A percentile compares a stretch with the other conserved stretches of the same genome.
These are phyloP conservation scores for Daldinia concentrica DNA, from an alignment of 495 filamentous ascomycete species.

Conservation along the genomic window DNA sequence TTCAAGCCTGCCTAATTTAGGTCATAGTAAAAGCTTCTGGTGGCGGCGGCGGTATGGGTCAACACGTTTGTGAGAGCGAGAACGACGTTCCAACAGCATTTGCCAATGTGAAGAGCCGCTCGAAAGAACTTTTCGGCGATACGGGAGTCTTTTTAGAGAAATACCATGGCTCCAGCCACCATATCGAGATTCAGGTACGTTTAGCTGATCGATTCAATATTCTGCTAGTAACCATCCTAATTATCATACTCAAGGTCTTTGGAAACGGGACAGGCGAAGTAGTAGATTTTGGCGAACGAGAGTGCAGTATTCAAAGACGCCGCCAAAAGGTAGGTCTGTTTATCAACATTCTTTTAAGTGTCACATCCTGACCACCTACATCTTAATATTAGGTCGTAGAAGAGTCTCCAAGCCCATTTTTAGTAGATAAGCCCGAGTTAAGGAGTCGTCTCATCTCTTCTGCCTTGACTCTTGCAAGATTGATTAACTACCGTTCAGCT, in stretches of 20 bases:
- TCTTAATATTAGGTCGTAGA: conserved; percentile 42
- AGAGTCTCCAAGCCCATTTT: conserved; percentile 53
- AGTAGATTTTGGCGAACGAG: conserved; percentile 64
- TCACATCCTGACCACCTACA: conserved; percentile 27
- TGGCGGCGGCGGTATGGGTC: conserved; percentile 63
- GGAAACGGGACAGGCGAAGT: conserved; percentile 63
- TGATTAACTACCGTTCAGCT: conserved; percentile 65
- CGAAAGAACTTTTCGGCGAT: conserved; percentile 35
- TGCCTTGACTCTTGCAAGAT: conserved; percentile 60
- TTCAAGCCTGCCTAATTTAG: background rate
- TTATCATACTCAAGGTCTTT: conserved; percentile 46
- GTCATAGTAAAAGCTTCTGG: conserved; percentile 57
- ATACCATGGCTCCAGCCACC: conserved; percentile 59
- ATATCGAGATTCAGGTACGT: conserved; percentile 64
- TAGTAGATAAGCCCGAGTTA: conserved; percentile 54
- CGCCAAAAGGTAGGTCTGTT: conserved; percentile 41
- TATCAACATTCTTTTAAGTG: background rate
- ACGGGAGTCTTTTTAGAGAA: conserved; percentile 52
- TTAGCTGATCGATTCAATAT: background rate
- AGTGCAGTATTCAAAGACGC: conserved; percentile 67
- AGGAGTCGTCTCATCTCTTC: conserved; percentile 60
- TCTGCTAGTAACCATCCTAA: background rate
- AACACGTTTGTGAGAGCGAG: conserved; percentile 53
- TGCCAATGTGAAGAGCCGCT: conserved; percentile 26
- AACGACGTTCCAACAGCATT: conserved; percentile 55